Evolutionary conservation across 306 rosid species (phyloP).

Genomic region (Cicer pinnatifidum): DNA sequence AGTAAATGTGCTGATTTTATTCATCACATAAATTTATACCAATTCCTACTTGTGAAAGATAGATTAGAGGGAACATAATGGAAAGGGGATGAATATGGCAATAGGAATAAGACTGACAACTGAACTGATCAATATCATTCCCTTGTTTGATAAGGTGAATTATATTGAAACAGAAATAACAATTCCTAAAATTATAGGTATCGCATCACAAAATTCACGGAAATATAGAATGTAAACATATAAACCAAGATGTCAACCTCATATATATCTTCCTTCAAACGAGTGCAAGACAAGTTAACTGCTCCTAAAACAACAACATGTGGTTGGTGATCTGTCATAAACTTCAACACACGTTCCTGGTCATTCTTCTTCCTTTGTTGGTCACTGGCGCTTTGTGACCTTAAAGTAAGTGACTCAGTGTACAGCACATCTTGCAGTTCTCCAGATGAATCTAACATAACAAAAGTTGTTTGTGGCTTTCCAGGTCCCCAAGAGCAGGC

Average conservation of each 20-base stretch:
- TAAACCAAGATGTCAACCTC: conserved; percentile 66
- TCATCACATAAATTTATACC: conserved; percentile 18
- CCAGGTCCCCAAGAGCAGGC: conserved; percentile 99
- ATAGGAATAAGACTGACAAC: conserved; percentile 7
- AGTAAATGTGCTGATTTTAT: neutral
- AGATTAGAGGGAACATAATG: neutral
- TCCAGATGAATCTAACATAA: conserved; percentile 93
- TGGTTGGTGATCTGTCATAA: conserved; percentile 99
- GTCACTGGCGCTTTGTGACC: conserved; percentile 79
- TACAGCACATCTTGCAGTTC: conserved; percentile 93
- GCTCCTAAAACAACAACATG: conserved; percentile 98
- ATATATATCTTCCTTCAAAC: conserved; percentile 90
- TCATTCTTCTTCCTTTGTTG: conserved; percentile 93
- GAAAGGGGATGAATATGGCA: neutral
- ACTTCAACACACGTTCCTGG: conserved; percentile 92
- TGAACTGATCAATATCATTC: conserved; percentile 6
- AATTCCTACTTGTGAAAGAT: conserved; percentile 4
- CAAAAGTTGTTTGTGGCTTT: conserved; percentile 93
- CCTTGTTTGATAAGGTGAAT: conserved; percentile 20
- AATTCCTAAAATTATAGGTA: neutral
- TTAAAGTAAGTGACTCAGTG: conserved; percentile 80
- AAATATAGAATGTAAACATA: conserved; percentile 14
- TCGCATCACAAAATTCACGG: conserved; percentile 24
- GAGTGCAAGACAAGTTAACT: conserved; percentile 84
- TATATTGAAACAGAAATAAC: conserved; percentile 15